Evolutionary conservation across 2,329 filamentous ascomycete species (phyloP).

Genomic region (Aspergillus aculeatinus): DNA sequence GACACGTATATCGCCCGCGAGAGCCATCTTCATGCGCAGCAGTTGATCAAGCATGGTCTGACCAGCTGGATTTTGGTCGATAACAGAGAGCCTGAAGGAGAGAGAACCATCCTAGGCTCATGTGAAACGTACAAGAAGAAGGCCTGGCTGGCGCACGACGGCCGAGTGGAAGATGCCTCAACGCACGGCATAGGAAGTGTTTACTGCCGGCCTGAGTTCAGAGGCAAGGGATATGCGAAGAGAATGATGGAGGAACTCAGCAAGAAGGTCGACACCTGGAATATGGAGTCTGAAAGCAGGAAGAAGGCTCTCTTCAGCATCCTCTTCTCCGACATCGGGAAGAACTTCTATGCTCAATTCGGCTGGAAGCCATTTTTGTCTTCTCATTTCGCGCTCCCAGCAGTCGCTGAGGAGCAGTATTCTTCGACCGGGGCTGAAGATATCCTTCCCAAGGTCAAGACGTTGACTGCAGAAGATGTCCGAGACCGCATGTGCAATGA

Average conservation of each 20-base stretch:
- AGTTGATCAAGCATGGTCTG: conserved; percentile 55
- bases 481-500: conserved; percentile 52
- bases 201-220: conserved; percentile 66
- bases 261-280: conserved; percentile 53
- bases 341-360: conserved; percentile 72
- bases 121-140: conserved; percentile 56
- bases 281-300: conserved; percentile 44
- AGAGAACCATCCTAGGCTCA: conserved; percentile 53
- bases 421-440: conserved; percentile 23
- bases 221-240: conserved; percentile 73
- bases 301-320: conserved; percentile 65
- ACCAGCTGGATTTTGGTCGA: conserved; percentile 62
- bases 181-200: conserved; percentile 78
- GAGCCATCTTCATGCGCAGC: conserved; percentile 50
- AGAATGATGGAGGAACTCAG: conserved; percentile 71
- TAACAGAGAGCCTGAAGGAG: conserved; percentile 35
- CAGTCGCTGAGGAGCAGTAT: conserved; percentile 31
- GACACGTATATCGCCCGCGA: conserved; percentile 61
- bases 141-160: conserved; percentile 48
- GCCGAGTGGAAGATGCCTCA: conserved; percentile 55
- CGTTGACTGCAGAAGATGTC: conserved; percentile 37
- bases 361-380: conserved; percentile 78
- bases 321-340: conserved; percentile 83
- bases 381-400: conserved; percentile 66
- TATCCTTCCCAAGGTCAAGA: conserved; percentile 29